Conservation (phyloP, 306 rosid genomes). For the Macrotyloma uniflorum region DNA sequence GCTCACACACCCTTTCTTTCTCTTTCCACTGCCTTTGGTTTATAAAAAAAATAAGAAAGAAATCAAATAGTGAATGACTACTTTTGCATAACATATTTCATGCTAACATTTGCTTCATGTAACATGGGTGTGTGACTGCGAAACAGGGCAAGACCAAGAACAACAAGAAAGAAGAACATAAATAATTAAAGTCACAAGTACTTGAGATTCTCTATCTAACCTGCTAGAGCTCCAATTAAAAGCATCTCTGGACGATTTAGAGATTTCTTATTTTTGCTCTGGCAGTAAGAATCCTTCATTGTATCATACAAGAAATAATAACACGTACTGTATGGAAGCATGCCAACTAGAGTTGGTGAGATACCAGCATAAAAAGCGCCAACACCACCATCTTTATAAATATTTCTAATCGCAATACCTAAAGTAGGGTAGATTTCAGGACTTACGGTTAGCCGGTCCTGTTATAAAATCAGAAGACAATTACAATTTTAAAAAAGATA, state of each 20-base stretch:
- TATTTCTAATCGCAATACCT: slow-evolving; percentile 74
- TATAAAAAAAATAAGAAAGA: neutral
- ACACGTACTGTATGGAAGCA: slow-evolving; percentile 98
- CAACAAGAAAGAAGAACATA: slow-evolving; percentile 8
- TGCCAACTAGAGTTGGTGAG: slow-evolving; percentile 88
- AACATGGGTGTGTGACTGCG: neutral
- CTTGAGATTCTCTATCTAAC: slow-evolving; percentile 53
- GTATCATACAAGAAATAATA: slow-evolving; percentile 95
- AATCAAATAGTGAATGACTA: slow-evolving; percentile 11
- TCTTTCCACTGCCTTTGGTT: neutral
- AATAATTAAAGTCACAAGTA: slow-evolving; percentile 10
- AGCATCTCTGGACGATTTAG: slow-evolving; percentile 90
- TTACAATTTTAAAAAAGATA: slow-evolving; percentile 11
- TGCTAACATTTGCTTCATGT: slow-evolving; percentile 5
- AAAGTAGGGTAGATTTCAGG: slow-evolving; percentile 87
- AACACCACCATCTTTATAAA: slow-evolving; percentile 86
- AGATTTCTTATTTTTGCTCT: slow-evolving; percentile 66
- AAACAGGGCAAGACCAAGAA: slow-evolving; percentile 3
- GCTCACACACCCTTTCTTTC: neutral
- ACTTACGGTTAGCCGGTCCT: slow-evolving; percentile 90
- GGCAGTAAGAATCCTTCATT: slow-evolving; percentile 78
- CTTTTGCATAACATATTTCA: neutral
- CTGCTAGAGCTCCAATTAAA: slow-evolving; percentile 85
- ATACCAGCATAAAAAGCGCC: slow-evolving; percentile 88
- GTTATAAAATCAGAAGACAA: slow-evolving; percentile 44